Conservation (phyloP, 1,139 yeast species). For the Suhomyces bokatorum region DNA sequence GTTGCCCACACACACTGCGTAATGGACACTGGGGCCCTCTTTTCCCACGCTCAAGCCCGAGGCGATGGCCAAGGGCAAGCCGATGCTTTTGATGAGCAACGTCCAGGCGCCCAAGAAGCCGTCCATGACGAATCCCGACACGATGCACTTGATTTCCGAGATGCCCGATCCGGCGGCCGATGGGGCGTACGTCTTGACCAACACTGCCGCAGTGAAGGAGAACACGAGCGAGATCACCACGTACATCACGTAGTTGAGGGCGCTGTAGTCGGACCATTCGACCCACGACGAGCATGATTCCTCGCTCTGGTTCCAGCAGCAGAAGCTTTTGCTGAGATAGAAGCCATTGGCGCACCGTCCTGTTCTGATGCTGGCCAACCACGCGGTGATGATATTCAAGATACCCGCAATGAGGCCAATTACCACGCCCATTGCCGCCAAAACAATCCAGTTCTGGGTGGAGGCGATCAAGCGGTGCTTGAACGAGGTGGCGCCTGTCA, state of each 20-base stretch:
- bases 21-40: slow-evolving; percentile 86
- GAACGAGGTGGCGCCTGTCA: slow-evolving; percentile 20
- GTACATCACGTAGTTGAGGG: slow-evolving; percentile 58
- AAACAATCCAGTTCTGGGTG: slow-evolving; percentile 70
- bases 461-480: slow-evolving; percentile 41
- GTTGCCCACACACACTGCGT: slow-evolving; percentile 81
- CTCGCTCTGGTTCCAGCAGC: slow-evolving; percentile 71
- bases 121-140: slow-evolving; percentile 82
- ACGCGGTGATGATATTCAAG: slow-evolving; percentile 79
- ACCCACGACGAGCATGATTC: slow-evolving; percentile 56
- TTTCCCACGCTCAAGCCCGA: slow-evolving; percentile 81
- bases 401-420: slow-evolving; percentile 85
- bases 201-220: slow-evolving; percentile 62
- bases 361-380: slow-evolving; percentile 73
- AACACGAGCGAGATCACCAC: slow-evolving; percentile 60
- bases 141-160: slow-evolving; percentile 92
- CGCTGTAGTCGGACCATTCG: slow-evolving; percentile 47
- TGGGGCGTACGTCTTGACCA: slow-evolving; percentile 77
- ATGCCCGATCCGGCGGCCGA: slow-evolving; percentile 97
- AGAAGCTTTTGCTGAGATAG: slow-evolving; percentile 71
- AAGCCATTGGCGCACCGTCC: slow-evolving; percentile 77
- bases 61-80: slow-evolving; percentile 83
- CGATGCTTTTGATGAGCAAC: slow-evolving; percentile 69
- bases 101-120: slow-evolving; percentile 80
- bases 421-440: slow-evolving; percentile 69